Evolutionary conservation across 2,329 filamentous ascomycete genomes (phyloP).

Genomic region (Alternaria sp.): DNA sequence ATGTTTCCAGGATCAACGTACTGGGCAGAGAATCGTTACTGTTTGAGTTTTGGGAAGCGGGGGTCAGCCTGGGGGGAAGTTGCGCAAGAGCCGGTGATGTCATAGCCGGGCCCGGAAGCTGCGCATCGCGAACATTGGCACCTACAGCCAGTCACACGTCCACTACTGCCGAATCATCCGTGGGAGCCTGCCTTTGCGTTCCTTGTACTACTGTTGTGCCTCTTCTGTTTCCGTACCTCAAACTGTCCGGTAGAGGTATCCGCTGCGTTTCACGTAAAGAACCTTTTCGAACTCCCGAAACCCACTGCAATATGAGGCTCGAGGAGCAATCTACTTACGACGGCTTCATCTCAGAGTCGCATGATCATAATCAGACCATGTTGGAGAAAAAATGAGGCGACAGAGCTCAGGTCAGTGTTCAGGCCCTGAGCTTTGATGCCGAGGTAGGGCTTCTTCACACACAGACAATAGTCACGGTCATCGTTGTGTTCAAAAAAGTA

Average conservation of each 20-base stretch:
- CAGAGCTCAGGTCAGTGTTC: neutral
- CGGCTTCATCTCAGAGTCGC: neutral
- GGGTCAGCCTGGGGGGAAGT: slow-evolving; percentile 21
- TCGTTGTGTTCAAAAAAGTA: neutral
- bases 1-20: slow-evolving; percentile 9
- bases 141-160: slow-evolving; percentile 3
- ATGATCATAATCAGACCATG: neutral
- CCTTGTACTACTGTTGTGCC: neutral
- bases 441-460: neutral
- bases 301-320: neutral
- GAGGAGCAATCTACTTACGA: neutral
- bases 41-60: slow-evolving; percentile 23
- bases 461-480: neutral
- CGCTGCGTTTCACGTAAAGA: neutral
- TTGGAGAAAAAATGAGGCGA: neutral
- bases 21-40: slow-evolving; percentile 21
- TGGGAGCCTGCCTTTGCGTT: neutral
- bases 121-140: slow-evolving; percentile 1
- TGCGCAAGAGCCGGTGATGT: slow-evolving; percentile 27
- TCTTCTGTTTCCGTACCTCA: neutral
- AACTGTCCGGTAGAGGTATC: neutral
- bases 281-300: neutral
- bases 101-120: slow-evolving; percentile 26
- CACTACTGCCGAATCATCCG: neutral
- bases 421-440: neutral